Percentiles rank a stretch among this genome's conserved stretches.
Conservation (phyloP, 1,284 basidiomycete genomes). For the Cryptococcus sp. region DNA sequence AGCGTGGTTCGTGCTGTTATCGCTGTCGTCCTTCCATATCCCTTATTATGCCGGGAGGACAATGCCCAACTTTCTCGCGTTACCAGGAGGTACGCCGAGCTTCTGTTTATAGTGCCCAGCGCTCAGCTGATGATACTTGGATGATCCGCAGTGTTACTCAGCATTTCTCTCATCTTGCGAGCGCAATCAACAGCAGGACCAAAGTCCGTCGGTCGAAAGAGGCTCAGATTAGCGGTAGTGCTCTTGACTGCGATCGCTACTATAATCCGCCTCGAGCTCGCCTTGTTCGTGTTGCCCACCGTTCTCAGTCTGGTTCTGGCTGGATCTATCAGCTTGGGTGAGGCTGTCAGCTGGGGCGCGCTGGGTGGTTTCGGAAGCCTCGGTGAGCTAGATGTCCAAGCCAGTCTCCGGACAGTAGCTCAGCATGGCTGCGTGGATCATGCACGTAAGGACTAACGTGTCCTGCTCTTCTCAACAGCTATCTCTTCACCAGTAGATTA, state of each 20-base stretch:
- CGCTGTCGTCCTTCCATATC: slow-evolving; percentile 83
- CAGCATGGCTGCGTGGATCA: no score
- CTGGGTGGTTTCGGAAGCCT: slow-evolving; percentile 61
- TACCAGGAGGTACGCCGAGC: slow-evolving; percentile 67
- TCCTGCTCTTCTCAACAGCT: slow-evolving; percentile 52
- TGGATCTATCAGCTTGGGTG: slow-evolving; percentile 56
- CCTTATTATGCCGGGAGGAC: slow-evolving; percentile 92
- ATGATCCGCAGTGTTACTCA: slow-evolving; percentile 7
- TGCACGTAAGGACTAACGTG: no score
- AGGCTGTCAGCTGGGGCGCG: slow-evolving; percentile 61
- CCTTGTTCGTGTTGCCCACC: slow-evolving; percentile 66
- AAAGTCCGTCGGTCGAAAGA: slow-evolving; percentile 7
- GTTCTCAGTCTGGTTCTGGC: slow-evolving; percentile 62
- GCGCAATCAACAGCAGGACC: slow-evolving; percentile 10
- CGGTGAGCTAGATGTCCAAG: slow-evolving; percentile 53
- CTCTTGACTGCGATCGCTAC: slow-evolving; percentile 68
- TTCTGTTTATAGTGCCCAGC: not conserved
- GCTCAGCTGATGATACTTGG: not conserved
- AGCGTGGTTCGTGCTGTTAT: slow-evolving; percentile 67
- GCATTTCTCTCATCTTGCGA: slow-evolving; percentile 27
- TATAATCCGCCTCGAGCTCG: slow-evolving; percentile 79
- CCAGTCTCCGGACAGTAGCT: not conserved
- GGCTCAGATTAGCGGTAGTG: slow-evolving; percentile 44
- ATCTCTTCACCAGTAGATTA: slow-evolving; percentile 74
- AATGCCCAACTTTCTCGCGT: slow-evolving; percentile 89